These are phyloP conservation scores for Candolleomyces aberdarensis DNA, from an alignment of 768 basidiomycete genomes.

Conservation along the genomic window DNA sequence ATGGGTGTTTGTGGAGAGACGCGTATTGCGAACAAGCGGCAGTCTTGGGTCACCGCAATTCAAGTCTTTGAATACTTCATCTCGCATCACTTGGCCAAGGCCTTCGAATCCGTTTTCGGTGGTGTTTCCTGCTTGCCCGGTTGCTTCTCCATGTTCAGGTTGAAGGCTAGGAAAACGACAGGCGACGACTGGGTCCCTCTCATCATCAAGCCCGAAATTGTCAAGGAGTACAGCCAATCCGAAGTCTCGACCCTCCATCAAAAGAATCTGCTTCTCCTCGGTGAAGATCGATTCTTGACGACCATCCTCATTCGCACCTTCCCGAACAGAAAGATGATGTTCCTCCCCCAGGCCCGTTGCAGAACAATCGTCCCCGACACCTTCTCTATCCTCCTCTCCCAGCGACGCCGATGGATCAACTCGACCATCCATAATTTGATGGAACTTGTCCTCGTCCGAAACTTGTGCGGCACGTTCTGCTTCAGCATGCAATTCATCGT, in stretches of 20 bases:
- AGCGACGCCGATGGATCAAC: conserved; percentile 99
- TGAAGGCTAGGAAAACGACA: conserved; percentile 84
- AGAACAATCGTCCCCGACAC: conserved; percentile 96
- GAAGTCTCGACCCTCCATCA: conserved; percentile 94
- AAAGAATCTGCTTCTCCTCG: conserved; percentile 93
- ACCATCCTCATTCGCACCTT: conserved; percentile 96
- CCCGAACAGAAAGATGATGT: conserved; percentile 99
- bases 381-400: conserved; percentile 88
- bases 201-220: conserved; percentile 95
- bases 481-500: conserved; percentile 99
- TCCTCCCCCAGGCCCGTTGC: conserved; percentile 93
- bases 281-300: conserved; percentile 98
- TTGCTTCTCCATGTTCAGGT: conserved; percentile 99
- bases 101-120: conserved; percentile 98
- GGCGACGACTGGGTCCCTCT: conserved; percentile 98
- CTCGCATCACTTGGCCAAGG: conserved; percentile 96
- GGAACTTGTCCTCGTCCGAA: conserved; percentile 96
- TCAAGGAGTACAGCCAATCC: conserved; percentile 94
- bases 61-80: conserved; percentile 99
- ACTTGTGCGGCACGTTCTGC: conserved; percentile 98
- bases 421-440: conserved; percentile 99
- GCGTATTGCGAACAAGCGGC: conserved; percentile 96
- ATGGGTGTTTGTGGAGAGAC: conserved; percentile 99
- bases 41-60: conserved; percentile 97
- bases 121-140: conserved; percentile 99